Percentiles rank a stretch among this genome's conserved stretches.
These are phyloP conservation scores for button mushroom (Agaricus bisporus) DNA, from an alignment of 768 basidiomycete species.

Conservation along the genomic window DNA sequence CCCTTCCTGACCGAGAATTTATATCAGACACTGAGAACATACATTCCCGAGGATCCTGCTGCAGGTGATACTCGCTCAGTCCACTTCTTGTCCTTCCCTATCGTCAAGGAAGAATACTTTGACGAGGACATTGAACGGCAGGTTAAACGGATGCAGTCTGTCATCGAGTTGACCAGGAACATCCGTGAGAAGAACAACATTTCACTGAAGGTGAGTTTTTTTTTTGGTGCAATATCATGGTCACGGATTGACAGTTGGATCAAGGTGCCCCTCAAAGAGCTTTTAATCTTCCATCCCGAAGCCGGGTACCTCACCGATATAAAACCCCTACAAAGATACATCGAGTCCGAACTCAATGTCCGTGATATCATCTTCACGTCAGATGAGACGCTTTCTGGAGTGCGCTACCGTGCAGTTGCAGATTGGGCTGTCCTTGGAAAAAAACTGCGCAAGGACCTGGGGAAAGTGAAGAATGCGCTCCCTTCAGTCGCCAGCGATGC, in stretches of 20 bases:
- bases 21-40: slow-evolving; percentile 85
- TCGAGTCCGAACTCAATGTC: slow-evolving; percentile 93
- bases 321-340: slow-evolving; percentile 77
- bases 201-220: slow-evolving; percentile 73
- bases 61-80: slow-evolving; percentile 83
- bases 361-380: slow-evolving; percentile 86
- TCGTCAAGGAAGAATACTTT: slow-evolving; percentile 92
- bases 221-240: background rate
- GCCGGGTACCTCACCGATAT: slow-evolving; percentile 80
- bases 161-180: slow-evolving; percentile 88
- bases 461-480: slow-evolving; percentile 82
- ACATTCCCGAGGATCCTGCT: slow-evolving; percentile 69
- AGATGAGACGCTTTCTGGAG: slow-evolving; percentile 80
- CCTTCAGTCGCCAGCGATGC: slow-evolving; percentile 76
- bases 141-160: slow-evolving; percentile 89
- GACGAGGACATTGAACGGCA: slow-evolving; percentile 90
- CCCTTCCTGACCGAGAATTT: slow-evolving; percentile 97
- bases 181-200: slow-evolving; percentile 84
- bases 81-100: slow-evolving; percentile 93
- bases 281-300: slow-evolving; percentile 91
- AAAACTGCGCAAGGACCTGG: slow-evolving; percentile 90
- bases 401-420: slow-evolving; percentile 86
- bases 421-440: slow-evolving; percentile 94
- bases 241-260: slow-evolving; percentile 2
- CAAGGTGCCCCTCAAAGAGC: slow-evolving; percentile 87